Conservation (phyloP, 2,329 filamentous ascomycete genomes). For the Westerdykella ornata region DNA sequence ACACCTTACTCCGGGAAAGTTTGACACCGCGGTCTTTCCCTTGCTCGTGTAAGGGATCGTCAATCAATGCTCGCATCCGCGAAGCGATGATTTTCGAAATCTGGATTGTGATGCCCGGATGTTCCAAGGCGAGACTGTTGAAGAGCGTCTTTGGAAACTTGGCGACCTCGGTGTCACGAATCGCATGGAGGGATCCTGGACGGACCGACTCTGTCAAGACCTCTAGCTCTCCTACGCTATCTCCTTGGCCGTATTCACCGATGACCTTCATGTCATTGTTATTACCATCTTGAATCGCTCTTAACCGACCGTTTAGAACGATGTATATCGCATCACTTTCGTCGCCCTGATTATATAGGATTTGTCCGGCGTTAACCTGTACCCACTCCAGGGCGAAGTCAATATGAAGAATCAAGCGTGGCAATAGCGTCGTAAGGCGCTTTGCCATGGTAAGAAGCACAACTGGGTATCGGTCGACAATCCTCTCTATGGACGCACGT, state of each 20-base stretch:
- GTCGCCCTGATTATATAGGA: conserved; percentile 87
- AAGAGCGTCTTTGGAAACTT: conserved; percentile 95
- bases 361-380: conserved; percentile 89
- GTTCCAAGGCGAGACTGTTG: conserved; percentile 94
- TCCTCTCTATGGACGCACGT: conserved; percentile 74
- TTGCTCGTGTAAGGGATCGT: conserved; percentile 65
- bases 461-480: conserved; percentile 87
- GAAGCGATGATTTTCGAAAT: conserved; percentile 98
- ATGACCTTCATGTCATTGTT: conserved; percentile 78
- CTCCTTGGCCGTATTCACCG: conserved; percentile 92
- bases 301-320: conserved; percentile 84
- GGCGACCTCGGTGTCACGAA: conserved; percentile 90
- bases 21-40: conserved; percentile 56
- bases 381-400: conserved; percentile 98
- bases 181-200: conserved; percentile 89
- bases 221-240: conserved; percentile 94
- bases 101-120: conserved; percentile 97
- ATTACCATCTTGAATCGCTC: conserved; percentile 74
- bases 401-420: conserved; percentile 86
- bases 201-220: conserved; percentile 90
- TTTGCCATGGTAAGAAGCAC: conserved; percentile 95
- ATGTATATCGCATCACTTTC: conserved; percentile 99
- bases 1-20: conserved; percentile 56
- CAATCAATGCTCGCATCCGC: conserved; percentile 81
- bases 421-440: conserved; percentile 79